A percentile compares a stretch with the other conserved stretches of the same genome.
These are phyloP conservation scores for Raffaelea ambrosiae DNA, from an alignment of 2,329 filamentous ascomycete genomes.

Conservation along the genomic window DNA sequence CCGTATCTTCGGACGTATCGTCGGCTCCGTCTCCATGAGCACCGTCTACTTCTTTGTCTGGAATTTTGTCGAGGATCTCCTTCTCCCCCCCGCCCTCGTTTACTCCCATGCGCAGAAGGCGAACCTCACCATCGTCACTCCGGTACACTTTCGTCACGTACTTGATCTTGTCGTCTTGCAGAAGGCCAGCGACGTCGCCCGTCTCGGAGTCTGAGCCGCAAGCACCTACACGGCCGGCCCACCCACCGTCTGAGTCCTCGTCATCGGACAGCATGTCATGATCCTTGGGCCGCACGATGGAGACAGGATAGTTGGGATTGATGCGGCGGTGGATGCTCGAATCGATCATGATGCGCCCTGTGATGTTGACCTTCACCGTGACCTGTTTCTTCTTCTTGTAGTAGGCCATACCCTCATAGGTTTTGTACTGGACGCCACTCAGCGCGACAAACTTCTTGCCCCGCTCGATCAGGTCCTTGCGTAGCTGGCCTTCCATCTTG, in stretches of 20 bases:
- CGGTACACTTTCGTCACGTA: neutral
- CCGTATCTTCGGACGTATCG: constrained; percentile 15
- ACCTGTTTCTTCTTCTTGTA: constrained; percentile 70
- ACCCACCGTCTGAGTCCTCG: constrained; percentile 35
- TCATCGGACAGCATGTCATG: constrained; percentile 48
- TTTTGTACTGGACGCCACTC: constrained; percentile 75
- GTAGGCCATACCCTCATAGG: constrained; percentile 77
- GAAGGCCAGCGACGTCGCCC: constrained; percentile 17
- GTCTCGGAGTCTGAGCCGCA: constrained; percentile 29
- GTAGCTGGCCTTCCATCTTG: constrained; percentile 58
- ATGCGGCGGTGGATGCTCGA: constrained; percentile 73
- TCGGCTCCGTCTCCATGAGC: constrained; percentile 22
- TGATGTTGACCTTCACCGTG: constrained; percentile 68
- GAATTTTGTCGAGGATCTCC: neutral
- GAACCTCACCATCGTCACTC: neutral
- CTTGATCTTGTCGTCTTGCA: constrained; percentile 16
- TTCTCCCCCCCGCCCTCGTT: too few species aligned
- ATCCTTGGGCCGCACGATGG: constrained; percentile 64
- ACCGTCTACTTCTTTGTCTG: neutral
- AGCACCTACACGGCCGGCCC: constrained; percentile 17
- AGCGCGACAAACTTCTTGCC: constrained; percentile 78
- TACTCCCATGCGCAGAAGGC: too few species aligned
- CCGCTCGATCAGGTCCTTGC: constrained; percentile 61
- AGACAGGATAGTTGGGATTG: constrained; percentile 78
- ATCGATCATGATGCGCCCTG: constrained; percentile 83